Evolutionary conservation across 148 eudicot species (phyloP).

Genomic region (Limonium bicolor): DNA sequence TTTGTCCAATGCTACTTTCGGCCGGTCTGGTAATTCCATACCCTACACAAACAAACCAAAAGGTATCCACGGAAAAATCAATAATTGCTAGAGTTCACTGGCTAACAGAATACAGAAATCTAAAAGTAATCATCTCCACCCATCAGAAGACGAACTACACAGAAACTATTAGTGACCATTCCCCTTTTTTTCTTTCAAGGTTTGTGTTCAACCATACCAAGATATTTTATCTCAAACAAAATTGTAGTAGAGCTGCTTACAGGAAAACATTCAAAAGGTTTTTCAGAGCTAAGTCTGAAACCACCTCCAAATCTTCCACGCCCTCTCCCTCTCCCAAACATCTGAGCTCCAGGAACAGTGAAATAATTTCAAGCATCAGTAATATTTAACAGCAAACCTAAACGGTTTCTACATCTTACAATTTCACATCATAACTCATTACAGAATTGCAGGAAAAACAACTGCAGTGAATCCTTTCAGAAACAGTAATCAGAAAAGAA

Average conservation of each 20-base stretch:
- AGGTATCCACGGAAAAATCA: background rate
- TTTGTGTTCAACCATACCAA: background rate
- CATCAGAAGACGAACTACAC: background rate
- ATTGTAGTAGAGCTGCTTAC: background rate
- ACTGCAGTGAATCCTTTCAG: too few relatives aligned
- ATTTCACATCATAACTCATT: too few relatives aligned
- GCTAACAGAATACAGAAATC: background rate
- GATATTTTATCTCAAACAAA: too few relatives aligned
- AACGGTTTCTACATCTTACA: too few relatives aligned
- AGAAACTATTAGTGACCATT: background rate
- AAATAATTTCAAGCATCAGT: too few relatives aligned
- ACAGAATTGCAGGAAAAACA: too few relatives aligned
- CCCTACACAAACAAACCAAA: background rate
- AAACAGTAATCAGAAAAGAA: too few relatives aligned
- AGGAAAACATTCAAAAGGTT: slow-evolving; percentile 1
- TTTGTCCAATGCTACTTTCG: background rate
- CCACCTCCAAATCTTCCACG: background rate
- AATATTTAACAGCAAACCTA: too few relatives aligned
- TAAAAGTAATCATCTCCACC: background rate
- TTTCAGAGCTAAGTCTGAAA: background rate
- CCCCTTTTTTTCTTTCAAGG: background rate
- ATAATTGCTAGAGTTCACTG: too few relatives aligned
- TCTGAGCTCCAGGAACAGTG: too few relatives aligned
- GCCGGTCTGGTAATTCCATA: slow-evolving; percentile 3
- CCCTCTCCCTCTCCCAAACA: slow-evolving; percentile 4